Base-by-base conservation (phyloP, 495 filamentous ascomycete species). In the Aspergillus ellipticus region DNA sequence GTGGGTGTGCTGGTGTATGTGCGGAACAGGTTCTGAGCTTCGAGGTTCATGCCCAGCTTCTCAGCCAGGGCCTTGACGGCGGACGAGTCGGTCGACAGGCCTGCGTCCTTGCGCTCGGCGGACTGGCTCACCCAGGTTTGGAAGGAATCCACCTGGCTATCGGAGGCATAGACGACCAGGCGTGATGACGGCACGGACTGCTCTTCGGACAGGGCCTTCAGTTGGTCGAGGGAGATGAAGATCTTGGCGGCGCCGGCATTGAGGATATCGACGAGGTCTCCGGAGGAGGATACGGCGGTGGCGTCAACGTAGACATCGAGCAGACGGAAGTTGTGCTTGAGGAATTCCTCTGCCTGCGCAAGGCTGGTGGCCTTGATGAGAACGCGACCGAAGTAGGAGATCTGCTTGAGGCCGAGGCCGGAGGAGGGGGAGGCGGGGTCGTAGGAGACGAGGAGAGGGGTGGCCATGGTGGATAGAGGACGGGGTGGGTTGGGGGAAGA, bases 221-320 rank as follows among this genome's bases (percentile, higher is more conserved):
- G 74, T 73, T 89, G 86, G 43, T 87, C 79, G 46, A 85, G 77
- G 50, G 81, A 77, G 47, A 96, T 85, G 68, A 97, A 92, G 43
- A 96, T 85, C 70, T 87, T 94, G 39, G 84, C 80, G n/a, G 90
- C 90, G 50, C 95, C 94, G 58, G 85, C 82, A 66, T 98, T 87
- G 50, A 98, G 81, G 26, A 97, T 79, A 50, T 88, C 80, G 49
- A 92, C 72, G 17, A 96, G 73, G 58, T 96, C 89, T 37, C 88
- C 84, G 43, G 74, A 68, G 22, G 82, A 83, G 54, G 79, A 60
- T 51, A 97, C 81, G 22, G 76, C 71, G 19, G 89, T 87, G 53
- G 84, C 91, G 59, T 97, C 88, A 58, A 95, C 83, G 65, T 84
- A 92, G 53, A 85, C 79, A 47, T 84, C 76, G 58, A 90, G 85